phyloP scores from a whole-genome alignment of 805 yeast species.

The Monosporozyma unispora region DNA sequence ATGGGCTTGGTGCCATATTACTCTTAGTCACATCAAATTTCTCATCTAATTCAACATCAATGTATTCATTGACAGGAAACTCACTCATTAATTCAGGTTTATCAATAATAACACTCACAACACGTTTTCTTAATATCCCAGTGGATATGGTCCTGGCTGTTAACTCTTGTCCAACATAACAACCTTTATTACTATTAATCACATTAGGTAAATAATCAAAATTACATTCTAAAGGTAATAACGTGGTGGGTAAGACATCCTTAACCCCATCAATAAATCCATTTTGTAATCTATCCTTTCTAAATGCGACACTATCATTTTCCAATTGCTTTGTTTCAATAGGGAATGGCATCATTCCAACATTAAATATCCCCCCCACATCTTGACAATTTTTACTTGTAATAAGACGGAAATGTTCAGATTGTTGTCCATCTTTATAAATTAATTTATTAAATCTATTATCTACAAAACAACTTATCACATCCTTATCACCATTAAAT shows the following conservation, averaged over 20 bases:
- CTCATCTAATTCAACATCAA: conserved; percentile 8
- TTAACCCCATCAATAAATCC: conserved; percentile 49
- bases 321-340: conserved; percentile 13
- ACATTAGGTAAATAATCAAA: conserved; percentile 65
- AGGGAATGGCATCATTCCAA: conserved; percentile 20
- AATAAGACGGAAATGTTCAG: conserved; percentile 53
- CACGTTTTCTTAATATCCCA: conserved; percentile 74
- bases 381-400: conserved; percentile 23
- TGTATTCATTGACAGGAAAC: conserved; percentile 5
- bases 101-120: conserved; percentile 49
- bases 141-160: conserved; percentile 81
- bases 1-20: neutral
- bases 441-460: conserved; percentile 35
- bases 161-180: conserved; percentile 93
- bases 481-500: conserved; percentile 6
- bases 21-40: neutral
- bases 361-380: conserved; percentile 22
- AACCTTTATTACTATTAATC: conserved; percentile 84
- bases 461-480: conserved; percentile 8
- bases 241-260: conserved; percentile 39
- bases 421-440: conserved; percentile 59
- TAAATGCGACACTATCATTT: conserved; percentile 25
- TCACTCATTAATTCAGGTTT: conserved; percentile 1
- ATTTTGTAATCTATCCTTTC: conserved; percentile 35
- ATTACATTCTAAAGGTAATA: conserved; percentile 77